A percentile compares a stretch with the other conserved stretches of the same genome.
phyloP scores from a whole-genome alignment of 2,329 filamentous ascomycete species.

The Talaromyces verruculosus region DNA sequence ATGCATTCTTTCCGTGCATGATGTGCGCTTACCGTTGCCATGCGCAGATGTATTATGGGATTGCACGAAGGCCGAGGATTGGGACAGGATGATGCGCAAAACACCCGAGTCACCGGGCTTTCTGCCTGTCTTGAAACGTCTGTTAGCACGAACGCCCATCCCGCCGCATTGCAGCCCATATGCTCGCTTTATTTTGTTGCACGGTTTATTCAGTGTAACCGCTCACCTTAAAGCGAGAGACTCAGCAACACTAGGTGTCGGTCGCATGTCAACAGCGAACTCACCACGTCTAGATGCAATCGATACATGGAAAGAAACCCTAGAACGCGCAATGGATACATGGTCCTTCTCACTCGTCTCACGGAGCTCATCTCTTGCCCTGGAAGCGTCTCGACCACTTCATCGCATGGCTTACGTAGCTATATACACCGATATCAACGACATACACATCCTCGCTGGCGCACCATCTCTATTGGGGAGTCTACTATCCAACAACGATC shows the following conservation, averaged over 20 bases:
- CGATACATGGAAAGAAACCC: slow-evolving; percentile 31
- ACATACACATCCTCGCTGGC: slow-evolving; percentile 31
- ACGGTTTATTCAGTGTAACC: slow-evolving; percentile 31
- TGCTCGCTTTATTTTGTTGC: slow-evolving; percentile 29
- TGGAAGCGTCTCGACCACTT: slow-evolving; percentile 28
- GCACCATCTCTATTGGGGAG: slow-evolving; percentile 28
- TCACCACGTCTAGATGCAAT: slow-evolving; percentile 20
- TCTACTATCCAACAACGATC: slow-evolving; percentile 24
- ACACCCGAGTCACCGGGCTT: slow-evolving; percentile 27
- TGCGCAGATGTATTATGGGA: slow-evolving; percentile 31
- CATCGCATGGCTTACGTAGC: slow-evolving; percentile 31
- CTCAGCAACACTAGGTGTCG: slow-evolving; percentile 26
- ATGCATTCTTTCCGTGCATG: slow-evolving; percentile 30
- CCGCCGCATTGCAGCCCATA: slow-evolving; percentile 28
- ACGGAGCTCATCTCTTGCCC: slow-evolving; percentile 27
- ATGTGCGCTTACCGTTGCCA: slow-evolving; percentile 30
- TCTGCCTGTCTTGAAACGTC: slow-evolving; percentile 26
- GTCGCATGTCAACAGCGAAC: slow-evolving; percentile 17
- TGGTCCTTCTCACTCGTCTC: slow-evolving; percentile 32
- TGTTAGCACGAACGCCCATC: slow-evolving; percentile 27
- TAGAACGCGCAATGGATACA: slow-evolving; percentile 30
- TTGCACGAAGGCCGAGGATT: slow-evolving; percentile 24
- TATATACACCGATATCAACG: slow-evolving; percentile 31
- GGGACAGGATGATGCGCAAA: slow-evolving; percentile 26
- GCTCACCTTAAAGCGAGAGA: slow-evolving; percentile 30